phyloP scores from a whole-genome alignment of 805 yeast genomes.

The Ogataea pignaliae region DNA sequence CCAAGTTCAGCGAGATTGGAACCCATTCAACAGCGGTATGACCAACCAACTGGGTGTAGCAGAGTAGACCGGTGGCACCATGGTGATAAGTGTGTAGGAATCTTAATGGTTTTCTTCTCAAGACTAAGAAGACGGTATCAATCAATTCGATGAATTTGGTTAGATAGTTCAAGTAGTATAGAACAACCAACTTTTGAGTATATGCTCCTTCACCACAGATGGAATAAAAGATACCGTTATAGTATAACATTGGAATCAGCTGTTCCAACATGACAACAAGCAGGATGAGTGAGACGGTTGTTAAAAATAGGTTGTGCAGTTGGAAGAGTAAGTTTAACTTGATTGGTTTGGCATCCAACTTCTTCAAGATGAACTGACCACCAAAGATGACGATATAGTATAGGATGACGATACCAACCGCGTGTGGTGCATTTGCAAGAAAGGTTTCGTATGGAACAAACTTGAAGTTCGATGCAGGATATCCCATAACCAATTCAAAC shows the following conservation, averaged over 20 bases:
- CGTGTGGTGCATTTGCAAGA: slow-evolving; percentile 58
- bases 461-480: slow-evolving; percentile 61
- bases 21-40: slow-evolving; percentile 93
- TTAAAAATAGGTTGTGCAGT: slow-evolving; percentile 75
- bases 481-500: slow-evolving; percentile 43
- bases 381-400: slow-evolving; percentile 84
- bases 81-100: slow-evolving; percentile 96
- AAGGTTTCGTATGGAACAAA: slow-evolving; percentile 65
- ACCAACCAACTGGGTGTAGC: slow-evolving; percentile 91
- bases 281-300: slow-evolving; percentile 61
- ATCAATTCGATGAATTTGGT: slow-evolving; percentile 85
- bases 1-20: slow-evolving; percentile 81
- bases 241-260: slow-evolving; percentile 67
- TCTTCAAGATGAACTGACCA: slow-evolving; percentile 62
- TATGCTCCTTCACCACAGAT: slow-evolving; percentile 76
- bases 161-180: slow-evolving; percentile 88
- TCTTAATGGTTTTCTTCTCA: slow-evolving; percentile 86
- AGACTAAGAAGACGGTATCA: slow-evolving; percentile 87
- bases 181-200: slow-evolving; percentile 75
- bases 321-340: slow-evolving; percentile 76
- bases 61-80: slow-evolving; percentile 94
- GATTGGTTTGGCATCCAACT: slow-evolving; percentile 53
- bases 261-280: slow-evolving; percentile 78
- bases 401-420: slow-evolving; percentile 45
- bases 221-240: slow-evolving; percentile 78